phyloP scores from a whole-genome alignment of 2,329 filamentous ascomycete species.

The Verruconis gallopava region DNA sequence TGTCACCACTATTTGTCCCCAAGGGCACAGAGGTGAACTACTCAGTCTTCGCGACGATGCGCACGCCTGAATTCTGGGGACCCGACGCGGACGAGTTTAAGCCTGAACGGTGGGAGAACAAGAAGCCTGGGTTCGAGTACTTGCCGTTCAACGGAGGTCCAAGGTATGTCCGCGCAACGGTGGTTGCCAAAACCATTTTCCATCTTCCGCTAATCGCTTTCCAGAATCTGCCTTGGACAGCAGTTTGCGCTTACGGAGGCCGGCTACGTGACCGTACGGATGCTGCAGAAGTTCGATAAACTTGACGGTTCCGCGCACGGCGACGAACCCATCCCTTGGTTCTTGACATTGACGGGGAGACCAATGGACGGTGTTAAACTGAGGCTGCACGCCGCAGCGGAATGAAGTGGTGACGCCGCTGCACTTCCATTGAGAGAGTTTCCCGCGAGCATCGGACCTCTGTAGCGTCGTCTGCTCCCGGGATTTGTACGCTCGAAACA shows the following conservation, averaged over 20 bases:
- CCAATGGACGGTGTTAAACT: slow-evolving; percentile 3
- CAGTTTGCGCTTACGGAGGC: slow-evolving; percentile 9
- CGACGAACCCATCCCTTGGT: not conserved
- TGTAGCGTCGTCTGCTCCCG: too few species aligned
- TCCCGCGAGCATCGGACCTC: too few species aligned
- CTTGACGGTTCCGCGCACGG: not conserved
- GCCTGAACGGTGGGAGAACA: slow-evolving; percentile 26
- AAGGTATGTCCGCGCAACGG: slow-evolving; percentile 21
- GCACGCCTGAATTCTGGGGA: slow-evolving; percentile 41
- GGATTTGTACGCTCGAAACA: too few species aligned
- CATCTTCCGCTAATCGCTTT: not conserved
- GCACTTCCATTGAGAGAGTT: too few species aligned
- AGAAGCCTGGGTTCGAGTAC: slow-evolving; percentile 23
- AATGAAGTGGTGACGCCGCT: too few species aligned
- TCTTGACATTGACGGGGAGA: slow-evolving; percentile 8
- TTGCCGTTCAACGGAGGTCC: slow-evolving; percentile 26
- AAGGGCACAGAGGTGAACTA: slow-evolving; percentile 56
- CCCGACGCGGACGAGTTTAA: slow-evolving; percentile 29
- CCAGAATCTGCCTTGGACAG: slow-evolving; percentile 10
- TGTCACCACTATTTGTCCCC: slow-evolving; percentile 1
- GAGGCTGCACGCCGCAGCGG: slow-evolving; percentile 6
- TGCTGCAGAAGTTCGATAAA: slow-evolving; percentile 4
- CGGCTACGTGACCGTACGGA: slow-evolving; percentile 6
- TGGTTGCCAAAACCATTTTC: not conserved
- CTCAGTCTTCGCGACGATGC: slow-evolving; percentile 59